phyloP scores from a whole-genome alignment of 2,329 filamentous ascomycete genomes.

The Aspergillus ochraceoroseus region DNA sequence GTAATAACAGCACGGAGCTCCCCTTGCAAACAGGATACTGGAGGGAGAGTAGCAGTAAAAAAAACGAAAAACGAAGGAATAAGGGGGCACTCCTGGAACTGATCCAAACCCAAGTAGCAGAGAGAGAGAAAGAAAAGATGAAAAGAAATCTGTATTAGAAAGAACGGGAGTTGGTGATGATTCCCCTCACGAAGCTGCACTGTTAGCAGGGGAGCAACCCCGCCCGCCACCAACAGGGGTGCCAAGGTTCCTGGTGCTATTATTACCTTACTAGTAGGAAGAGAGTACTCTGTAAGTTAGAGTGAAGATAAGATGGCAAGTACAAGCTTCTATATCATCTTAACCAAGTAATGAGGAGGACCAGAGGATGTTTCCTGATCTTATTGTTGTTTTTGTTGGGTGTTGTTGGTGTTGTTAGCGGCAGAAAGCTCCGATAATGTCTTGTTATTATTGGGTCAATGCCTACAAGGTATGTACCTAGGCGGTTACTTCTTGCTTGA shows the following conservation, averaged over 20 bases:
- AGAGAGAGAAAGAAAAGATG: slow-evolving; percentile 1
- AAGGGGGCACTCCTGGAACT: slow-evolving; percentile 2
- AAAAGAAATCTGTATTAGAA: background rate
- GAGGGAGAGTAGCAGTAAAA: slow-evolving; percentile 2
- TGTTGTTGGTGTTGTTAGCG: too few relatives aligned
- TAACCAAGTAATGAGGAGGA: slow-evolving; percentile 1
- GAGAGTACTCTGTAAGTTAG: background rate
- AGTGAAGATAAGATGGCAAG: slow-evolving; percentile 4
- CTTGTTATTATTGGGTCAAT: too few relatives aligned
- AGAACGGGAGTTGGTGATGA: slow-evolving; percentile 7
- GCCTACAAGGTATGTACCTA: too few relatives aligned
- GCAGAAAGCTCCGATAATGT: too few relatives aligned
- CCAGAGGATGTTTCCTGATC: too few relatives aligned
- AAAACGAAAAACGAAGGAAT: slow-evolving; percentile 7
- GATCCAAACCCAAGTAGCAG: background rate
- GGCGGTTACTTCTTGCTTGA: too few relatives aligned
- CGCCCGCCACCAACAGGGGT: slow-evolving; percentile 18
- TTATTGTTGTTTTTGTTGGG: too few relatives aligned
- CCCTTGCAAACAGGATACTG: slow-evolving; percentile 1
- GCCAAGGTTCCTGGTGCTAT: background rate
- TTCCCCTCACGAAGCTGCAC: slow-evolving; percentile 14
- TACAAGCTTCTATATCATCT: slow-evolving; percentile 7
- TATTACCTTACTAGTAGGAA: too few relatives aligned
- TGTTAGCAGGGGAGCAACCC: slow-evolving; percentile 19
- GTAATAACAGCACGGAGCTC: slow-evolving; percentile 6